These are phyloP conservation scores for Wickerhamiella brachini DNA, from an alignment of 805 yeast species.

Conservation along the genomic window DNA sequence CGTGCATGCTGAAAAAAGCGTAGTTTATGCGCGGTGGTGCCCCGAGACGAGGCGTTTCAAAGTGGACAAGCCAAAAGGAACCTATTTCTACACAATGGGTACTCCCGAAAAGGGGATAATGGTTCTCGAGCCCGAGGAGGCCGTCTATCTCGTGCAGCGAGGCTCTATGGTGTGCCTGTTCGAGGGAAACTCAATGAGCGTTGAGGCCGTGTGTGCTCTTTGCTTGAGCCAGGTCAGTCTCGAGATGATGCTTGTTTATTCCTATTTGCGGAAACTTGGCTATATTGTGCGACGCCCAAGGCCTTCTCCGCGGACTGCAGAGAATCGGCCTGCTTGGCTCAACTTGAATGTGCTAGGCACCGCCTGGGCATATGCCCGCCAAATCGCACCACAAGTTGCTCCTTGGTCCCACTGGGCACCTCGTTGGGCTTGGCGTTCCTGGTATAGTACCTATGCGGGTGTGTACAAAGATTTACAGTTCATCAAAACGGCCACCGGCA, in stretches of 20 bases:
- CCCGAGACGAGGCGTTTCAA: constrained; percentile 24
- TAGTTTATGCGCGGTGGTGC: constrained; percentile 38
- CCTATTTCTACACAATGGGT: constrained; percentile 64
- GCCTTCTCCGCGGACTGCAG: background rate
- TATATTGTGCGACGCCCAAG: constrained; percentile 38
- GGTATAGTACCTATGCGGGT: constrained; percentile 9
- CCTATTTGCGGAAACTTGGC: constrained; percentile 65
- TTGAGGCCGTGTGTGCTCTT: constrained; percentile 50
- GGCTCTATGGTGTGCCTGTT: constrained; percentile 43
- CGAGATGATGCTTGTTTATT: constrained; percentile 39
- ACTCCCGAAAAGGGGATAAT: constrained; percentile 35
- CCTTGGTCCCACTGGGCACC: background rate
- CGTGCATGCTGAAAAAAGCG: constrained; percentile 31
- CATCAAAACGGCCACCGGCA: background rate
- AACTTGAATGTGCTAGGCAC: no score
- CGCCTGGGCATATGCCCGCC: no score
- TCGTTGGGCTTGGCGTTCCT: constrained; percentile 14
- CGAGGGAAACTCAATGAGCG: constrained; percentile 33
- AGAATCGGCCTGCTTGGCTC: background rate
- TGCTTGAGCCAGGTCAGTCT: constrained; percentile 21
- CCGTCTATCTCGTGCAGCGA: constrained; percentile 65
- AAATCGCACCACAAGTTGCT: background rate
- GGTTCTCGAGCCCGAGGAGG: constrained; percentile 51
- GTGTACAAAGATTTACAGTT: constrained; percentile 10
- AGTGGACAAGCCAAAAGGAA: constrained; percentile 49